Base-by-base conservation (phyloP, 768 basidiomycete genomes). In the Suillus subalutaceus region DNA sequence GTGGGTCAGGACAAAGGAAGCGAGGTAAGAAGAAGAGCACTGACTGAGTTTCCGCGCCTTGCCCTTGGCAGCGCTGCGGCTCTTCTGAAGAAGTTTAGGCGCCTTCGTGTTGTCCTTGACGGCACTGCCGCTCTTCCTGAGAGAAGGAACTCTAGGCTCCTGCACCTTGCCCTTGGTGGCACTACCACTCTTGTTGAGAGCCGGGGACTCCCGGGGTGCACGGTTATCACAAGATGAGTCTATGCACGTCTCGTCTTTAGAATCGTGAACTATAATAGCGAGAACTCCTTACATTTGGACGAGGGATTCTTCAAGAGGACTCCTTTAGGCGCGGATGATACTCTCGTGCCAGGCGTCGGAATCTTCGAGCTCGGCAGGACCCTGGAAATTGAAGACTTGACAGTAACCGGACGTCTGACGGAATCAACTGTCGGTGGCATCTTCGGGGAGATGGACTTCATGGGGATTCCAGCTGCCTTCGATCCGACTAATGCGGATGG, bases 221-320 rank as follows among this genome's bases (percentile, higher is more conserved):
- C 20, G 35, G 20, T 35, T 56, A n/a, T 56, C 32, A n/a, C 32
- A 37, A n/a, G 35, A 37, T 20, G 12, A 12, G 18, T 20, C 55
- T 56, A 56, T n/a, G 3, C 1, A 13, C 1, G 55, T 7, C 35
- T 38, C 6, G 20, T 10, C 32, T 13, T 56, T 3, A 56, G 35
- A 13, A 37, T 56, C 12, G 12, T 7, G 6, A 56, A 56, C 12
- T 56, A 20, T 56, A 7, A 56, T n/a, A 56, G 6, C 32, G 12
- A 37, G 20, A 56, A 37, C 55, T 37, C 55, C 20, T 56, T 37
- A 56, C 55, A 35, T 56, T n/a, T 56, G 35, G 55, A 56, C 13
- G 55, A 20, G 20, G 35, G 20, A 12, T n/a, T 56, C 12, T 56
- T 56, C 32, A n/a, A 37, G 20, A 37, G 6, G 1, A 20, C 32